A percentile compares a stretch with the other conserved stretches of the same genome.
These are phyloP conservation scores for Voacanga thouarsii DNA, from an alignment of 257 asterid genomes.

Conservation along the genomic window DNA sequence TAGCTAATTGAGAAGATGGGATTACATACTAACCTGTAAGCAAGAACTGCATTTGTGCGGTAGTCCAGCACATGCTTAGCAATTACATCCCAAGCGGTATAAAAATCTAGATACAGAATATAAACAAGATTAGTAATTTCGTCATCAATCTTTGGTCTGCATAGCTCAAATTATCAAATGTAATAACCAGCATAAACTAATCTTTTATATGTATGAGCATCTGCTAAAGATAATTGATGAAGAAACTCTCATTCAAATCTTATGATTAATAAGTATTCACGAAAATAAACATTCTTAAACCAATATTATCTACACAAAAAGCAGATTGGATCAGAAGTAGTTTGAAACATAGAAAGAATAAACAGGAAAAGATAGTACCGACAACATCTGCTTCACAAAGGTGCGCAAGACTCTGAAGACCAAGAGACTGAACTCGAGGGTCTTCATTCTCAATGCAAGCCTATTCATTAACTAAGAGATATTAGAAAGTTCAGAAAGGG, in stretches of 20 bases:
- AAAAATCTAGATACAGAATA: slow-evolving; percentile 65
- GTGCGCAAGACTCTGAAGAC: slow-evolving; percentile 87
- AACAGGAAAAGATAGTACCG: slow-evolving; percentile 45
- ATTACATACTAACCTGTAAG: slow-evolving; percentile 56
- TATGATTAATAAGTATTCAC: neutral
- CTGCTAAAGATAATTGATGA: neutral
- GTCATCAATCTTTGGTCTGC: neutral
- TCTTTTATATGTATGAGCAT: no score
- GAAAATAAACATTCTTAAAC: neutral
- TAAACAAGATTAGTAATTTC: slow-evolving; percentile 16
- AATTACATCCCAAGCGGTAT: slow-evolving; percentile 95
- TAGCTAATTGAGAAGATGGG: neutral
- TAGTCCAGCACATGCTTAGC: slow-evolving; percentile 56
- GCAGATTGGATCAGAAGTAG: neutral
- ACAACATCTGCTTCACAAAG: slow-evolving; percentile 97
- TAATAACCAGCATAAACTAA: neutral
- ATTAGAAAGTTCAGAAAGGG: slow-evolving; percentile 27
- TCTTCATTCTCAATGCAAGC: slow-evolving; percentile 79
- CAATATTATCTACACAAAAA: neutral
- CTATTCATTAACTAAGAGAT: slow-evolving; percentile 41
- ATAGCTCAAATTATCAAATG: neutral
- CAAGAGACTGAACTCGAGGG: slow-evolving; percentile 76
- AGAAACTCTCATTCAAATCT: neutral
- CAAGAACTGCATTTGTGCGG: slow-evolving; percentile 54
- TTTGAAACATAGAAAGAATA: neutral